Evolutionary conservation across 768 basidiomycete species (phyloP).

Genomic region (Lactifluus piperatus): DNA sequence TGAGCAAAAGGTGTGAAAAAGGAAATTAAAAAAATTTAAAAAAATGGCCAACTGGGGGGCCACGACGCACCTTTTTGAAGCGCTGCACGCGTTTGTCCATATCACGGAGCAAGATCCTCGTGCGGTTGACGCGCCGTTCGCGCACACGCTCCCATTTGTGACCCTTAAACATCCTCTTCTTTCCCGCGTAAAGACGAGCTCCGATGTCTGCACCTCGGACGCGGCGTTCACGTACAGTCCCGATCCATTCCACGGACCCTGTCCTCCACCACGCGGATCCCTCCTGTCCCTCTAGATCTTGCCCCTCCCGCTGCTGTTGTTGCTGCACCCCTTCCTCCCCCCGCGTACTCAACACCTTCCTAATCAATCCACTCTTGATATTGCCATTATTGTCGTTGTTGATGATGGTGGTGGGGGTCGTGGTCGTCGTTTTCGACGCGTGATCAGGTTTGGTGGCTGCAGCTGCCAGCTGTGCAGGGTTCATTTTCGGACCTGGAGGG

Average conservation of each 20-base stretch:
- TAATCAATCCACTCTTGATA: background rate
- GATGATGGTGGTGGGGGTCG: too few relatives aligned
- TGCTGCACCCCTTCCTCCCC: background rate
- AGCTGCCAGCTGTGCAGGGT: constrained; percentile 22
- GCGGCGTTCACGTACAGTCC: constrained; percentile 25
- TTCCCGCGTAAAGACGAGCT: constrained; percentile 60
- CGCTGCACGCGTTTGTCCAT: constrained; percentile 58
- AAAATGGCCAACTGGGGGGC: too few relatives aligned
- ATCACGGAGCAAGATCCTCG: constrained; percentile 51
- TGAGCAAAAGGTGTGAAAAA: too few relatives aligned
- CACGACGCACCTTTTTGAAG: constrained; percentile 53
- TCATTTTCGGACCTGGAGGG: constrained; percentile 59
- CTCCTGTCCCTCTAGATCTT: background rate
- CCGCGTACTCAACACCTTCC: background rate
- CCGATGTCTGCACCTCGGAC: constrained; percentile 45
- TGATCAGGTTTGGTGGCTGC: background rate
- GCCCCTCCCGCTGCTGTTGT: background rate
- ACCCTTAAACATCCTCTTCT: constrained; percentile 89
- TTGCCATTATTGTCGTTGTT: too few relatives aligned
- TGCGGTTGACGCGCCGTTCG: constrained; percentile 39
- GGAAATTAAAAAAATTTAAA: too few relatives aligned
- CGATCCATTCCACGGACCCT: constrained; percentile 25
- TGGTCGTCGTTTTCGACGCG: background rate
- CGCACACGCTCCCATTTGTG: constrained; percentile 72
- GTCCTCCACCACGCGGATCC: constrained; percentile 9